Evolutionary conservation across 2,329 filamentous ascomycete species (phyloP).

Genomic region (Beauveria brongniartii): DNA sequence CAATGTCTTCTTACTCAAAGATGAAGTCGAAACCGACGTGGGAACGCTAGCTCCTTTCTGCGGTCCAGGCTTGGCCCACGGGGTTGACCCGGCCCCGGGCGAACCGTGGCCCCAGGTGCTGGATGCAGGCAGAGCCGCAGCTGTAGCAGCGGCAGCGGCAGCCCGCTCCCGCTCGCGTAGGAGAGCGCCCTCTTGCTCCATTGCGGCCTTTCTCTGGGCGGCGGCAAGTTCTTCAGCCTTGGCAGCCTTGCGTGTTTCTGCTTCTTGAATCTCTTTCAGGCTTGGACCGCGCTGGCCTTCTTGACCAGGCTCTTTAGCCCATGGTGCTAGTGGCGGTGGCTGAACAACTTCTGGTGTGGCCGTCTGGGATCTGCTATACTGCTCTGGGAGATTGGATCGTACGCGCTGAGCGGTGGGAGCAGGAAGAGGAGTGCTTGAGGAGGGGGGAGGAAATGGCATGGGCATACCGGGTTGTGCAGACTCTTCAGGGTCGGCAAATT

Average conservation of each 20-base stretch:
- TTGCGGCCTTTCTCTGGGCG: constrained; percentile 64
- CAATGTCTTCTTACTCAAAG: constrained; percentile 70
- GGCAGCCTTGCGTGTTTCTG: constrained; percentile 86
- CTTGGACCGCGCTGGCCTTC: constrained; percentile 75
- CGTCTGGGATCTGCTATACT: constrained; percentile 61
- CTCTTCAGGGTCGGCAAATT: constrained; percentile 38
- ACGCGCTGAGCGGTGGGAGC: constrained; percentile 83
- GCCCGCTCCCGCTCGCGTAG: constrained; percentile 53
- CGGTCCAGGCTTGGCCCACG: constrained; percentile 59
- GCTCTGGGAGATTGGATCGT: constrained; percentile 74
- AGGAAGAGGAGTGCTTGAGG: constrained; percentile 73
- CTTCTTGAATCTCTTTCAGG: constrained; percentile 92
- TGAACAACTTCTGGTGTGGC: constrained; percentile 61
- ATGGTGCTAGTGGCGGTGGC: constrained; percentile 75
- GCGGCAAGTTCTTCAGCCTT: constrained; percentile 77
- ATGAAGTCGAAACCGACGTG: constrained; percentile 8
- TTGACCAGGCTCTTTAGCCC: constrained; percentile 77
- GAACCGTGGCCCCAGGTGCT: constrained; percentile 84
- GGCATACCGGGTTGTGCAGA: constrained; percentile 57
- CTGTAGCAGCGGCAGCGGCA: constrained; percentile 44
- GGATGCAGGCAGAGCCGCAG: constrained; percentile 73
- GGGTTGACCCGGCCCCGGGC: constrained; percentile 56
- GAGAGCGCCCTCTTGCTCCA: constrained; percentile 68
- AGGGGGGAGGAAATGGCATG: constrained; percentile 65
- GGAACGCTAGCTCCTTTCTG: constrained; percentile 29